Evolutionary conservation across 768 basidiomycete genomes (phyloP).

Genomic region (Gautieria morchelliformis): DNA sequence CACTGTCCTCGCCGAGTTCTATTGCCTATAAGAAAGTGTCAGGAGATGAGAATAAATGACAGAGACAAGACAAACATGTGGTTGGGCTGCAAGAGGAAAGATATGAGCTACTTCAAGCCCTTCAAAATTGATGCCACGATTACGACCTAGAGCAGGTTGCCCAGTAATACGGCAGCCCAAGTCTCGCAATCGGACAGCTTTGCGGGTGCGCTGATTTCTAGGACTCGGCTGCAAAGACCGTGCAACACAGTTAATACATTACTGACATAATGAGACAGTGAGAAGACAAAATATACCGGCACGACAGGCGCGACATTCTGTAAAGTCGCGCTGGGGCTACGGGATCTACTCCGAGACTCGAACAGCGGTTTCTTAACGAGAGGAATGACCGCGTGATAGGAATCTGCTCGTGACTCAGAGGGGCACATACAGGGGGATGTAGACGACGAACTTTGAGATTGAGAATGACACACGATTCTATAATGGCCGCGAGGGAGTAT

Average conservation of each 20-base stretch:
- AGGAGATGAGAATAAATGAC: no score
- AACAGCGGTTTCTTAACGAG: neutral
- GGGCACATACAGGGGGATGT: neutral
- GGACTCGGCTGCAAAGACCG: neutral
- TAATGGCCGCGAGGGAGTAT: neutral
- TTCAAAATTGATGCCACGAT: neutral
- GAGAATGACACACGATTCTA: neutral
- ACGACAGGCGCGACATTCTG: neutral
- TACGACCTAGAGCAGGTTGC: neutral
- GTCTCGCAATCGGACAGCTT: neutral
- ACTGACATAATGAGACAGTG: neutral
- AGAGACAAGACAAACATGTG: no score
- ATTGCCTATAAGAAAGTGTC: no score
- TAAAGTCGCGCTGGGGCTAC: neutral
- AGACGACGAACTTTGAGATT: neutral
- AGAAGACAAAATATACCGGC: neutral
- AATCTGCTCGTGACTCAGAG: neutral
- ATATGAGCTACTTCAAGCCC: no score
- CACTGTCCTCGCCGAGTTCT: neutral
- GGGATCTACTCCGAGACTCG: neutral
- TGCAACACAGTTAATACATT: no score
- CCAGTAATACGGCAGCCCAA: no score
- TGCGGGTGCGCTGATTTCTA: neutral
- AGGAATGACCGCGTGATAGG: neutral
- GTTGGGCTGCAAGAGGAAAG: neutral